Conservation (phyloP, 768 basidiomycete species). For the Hygrophorus pudorinus region DNA sequence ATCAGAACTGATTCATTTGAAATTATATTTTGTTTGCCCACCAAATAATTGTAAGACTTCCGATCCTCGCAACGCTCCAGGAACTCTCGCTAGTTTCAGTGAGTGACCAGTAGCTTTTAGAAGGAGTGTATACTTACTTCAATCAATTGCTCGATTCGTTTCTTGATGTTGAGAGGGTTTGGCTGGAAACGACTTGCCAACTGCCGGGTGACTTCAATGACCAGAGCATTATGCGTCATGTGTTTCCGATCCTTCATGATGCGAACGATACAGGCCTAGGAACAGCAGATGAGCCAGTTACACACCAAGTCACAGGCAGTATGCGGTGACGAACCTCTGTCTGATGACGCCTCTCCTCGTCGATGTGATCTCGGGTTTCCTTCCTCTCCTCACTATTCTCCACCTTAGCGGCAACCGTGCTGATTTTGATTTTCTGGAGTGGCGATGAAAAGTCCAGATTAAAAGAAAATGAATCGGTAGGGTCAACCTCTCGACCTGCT, state of each 20-base stretch:
- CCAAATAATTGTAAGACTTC: slow-evolving; percentile 80
- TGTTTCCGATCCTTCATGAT: slow-evolving; percentile 95
- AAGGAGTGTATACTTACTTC: slow-evolving; percentile 46
- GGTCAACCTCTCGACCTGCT: slow-evolving; percentile 69
- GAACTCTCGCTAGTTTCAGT: slow-evolving; percentile 71
- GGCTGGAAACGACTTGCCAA: slow-evolving; percentile 79
- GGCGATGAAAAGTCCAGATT: slow-evolving; percentile 73
- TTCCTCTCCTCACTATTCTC: slow-evolving; percentile 81
- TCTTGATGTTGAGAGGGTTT: slow-evolving; percentile 82
- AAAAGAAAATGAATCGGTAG: slow-evolving; percentile 81
- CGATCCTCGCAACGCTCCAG: slow-evolving; percentile 82
- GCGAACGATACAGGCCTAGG: slow-evolving; percentile 90
- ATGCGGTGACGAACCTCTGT: slow-evolving; percentile 56
- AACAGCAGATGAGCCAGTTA: not conserved
- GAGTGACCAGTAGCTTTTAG: not conserved
- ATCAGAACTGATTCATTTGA: no score
- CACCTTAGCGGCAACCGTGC: slow-evolving; percentile 78
- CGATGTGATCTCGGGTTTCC: slow-evolving; percentile 84
- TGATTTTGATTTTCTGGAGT: slow-evolving; percentile 87
- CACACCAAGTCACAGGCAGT: not conserved
- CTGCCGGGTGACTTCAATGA: slow-evolving; percentile 87
- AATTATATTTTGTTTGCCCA: slow-evolving; percentile 20
- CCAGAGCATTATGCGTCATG: slow-evolving; percentile 79
- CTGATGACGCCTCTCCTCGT: slow-evolving; percentile 84
- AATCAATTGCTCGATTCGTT: slow-evolving; percentile 84